Conservation (phyloP, 225 moss, liverwort and hornwort genomes). For the Climacium dendroides region DNA sequence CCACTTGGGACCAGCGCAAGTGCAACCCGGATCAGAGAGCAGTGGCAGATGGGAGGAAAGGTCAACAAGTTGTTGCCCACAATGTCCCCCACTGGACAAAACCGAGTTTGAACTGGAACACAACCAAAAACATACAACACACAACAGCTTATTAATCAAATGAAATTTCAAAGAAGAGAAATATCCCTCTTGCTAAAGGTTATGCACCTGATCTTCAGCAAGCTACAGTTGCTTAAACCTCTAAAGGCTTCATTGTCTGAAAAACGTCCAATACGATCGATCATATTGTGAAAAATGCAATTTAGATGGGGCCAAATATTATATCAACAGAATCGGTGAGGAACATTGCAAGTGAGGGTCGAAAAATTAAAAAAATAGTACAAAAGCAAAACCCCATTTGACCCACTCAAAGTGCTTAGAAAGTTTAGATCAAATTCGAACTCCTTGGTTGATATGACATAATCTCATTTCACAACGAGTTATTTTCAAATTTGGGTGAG, state of each 20-base stretch:
- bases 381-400: background rate
- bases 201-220: background rate
- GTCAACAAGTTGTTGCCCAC: constrained; percentile 11
- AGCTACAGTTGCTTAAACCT: background rate
- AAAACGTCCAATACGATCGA: background rate
- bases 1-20: constrained; percentile 65
- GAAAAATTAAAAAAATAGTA: background rate
- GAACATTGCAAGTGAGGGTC: no score
- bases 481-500: background rate
- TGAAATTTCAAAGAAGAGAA: no score
- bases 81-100: constrained; percentile 14
- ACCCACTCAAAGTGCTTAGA: background rate
- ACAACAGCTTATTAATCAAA: background rate
- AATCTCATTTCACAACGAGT: background rate
- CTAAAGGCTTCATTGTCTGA: background rate
- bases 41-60: constrained; percentile 45
- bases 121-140: background rate
- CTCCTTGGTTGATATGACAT: background rate
- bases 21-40: constrained; percentile 60
- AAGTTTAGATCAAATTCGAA: no score
- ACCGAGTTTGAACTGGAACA: constrained; percentile 20
- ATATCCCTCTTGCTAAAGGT: background rate
- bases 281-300: background rate
- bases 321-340: background rate
- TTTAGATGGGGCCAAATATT: background rate